phyloP scores from a whole-genome alignment of 139 green algal genomes.

The Closterium sp. region DNA sequence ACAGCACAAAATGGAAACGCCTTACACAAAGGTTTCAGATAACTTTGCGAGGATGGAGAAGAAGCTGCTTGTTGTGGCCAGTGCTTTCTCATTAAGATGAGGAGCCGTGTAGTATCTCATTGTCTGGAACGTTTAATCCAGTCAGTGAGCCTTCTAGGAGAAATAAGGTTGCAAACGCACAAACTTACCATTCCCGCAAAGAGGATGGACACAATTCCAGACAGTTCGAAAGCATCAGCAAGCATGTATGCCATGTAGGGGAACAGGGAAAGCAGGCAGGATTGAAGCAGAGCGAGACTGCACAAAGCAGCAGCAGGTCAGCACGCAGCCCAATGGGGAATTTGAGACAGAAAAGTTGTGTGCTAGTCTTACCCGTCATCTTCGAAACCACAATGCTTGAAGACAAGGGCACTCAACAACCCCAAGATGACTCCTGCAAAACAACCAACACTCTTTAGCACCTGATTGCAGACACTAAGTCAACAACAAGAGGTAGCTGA shows the following conservation, averaged over 20 bases:
- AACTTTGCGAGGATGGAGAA: conserved; percentile 64
- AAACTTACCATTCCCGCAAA: conserved; percentile 68
- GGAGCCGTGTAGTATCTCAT: conserved; percentile 77
- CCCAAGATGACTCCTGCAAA: conserved; percentile 54
- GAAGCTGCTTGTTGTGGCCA: conserved; percentile 53
- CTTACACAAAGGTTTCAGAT: conserved; percentile 73
- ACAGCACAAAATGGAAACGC: not conserved
- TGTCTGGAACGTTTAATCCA: not conserved
- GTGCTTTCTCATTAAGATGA: conserved; percentile 61
- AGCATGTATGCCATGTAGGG: conserved; percentile 65
- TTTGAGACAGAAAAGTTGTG: not conserved
- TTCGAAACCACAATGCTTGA: conserved; percentile 40
- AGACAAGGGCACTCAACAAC: conserved; percentile 24
- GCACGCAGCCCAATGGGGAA: not conserved
- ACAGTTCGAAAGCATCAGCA: conserved; percentile 66
- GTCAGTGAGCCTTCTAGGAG: not conserved
- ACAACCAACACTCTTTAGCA: not conserved
- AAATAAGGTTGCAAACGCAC: not conserved
- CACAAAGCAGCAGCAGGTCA: not conserved
- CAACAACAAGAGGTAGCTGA: not conserved
- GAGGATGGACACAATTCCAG: conserved; percentile 77
- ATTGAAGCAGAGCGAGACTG: conserved; percentile 27
- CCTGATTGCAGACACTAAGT: not conserved
- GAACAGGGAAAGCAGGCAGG: conserved; percentile 44
- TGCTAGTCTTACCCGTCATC: conserved; percentile 29